A percentile compares a stretch with the other conserved stretches of the same genome.
These are phyloP conservation scores for Boletus bicolor DNA, from an alignment of 768 basidiomycete species.

Conservation along the genomic window DNA sequence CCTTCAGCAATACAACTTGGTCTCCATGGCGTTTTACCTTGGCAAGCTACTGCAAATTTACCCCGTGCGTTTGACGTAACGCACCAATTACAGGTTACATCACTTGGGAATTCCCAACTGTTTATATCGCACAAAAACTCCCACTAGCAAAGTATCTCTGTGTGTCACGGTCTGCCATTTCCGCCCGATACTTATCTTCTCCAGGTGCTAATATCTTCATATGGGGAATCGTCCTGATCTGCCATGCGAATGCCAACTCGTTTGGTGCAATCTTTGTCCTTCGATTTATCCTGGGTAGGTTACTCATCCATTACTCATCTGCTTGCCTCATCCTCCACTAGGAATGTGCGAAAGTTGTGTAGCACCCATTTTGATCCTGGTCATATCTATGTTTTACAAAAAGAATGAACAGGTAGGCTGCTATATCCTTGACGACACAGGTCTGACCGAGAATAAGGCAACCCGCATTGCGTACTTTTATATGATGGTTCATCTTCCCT, in stretches of 20 bases:
- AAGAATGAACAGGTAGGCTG: conserved; percentile 36
- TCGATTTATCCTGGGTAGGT: conserved; percentile 27
- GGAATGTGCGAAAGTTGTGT: conserved; percentile 41
- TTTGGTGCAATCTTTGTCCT: conserved; percentile 39
- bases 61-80: background rate
- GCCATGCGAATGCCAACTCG: conserved; percentile 32
- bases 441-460: conserved; percentile 19
- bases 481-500: conserved; percentile 27
- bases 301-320: background rate
- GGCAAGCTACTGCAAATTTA: background rate
- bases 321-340: background rate
- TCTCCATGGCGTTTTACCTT: background rate
- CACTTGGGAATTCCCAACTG: conserved; percentile 40
- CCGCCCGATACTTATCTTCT: background rate
- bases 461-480: conserved; percentile 37
- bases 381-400: conserved; percentile 39
- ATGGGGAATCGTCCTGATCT: conserved; percentile 38
- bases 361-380: conserved; percentile 37
- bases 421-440: background rate
- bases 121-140: conserved; percentile 39
- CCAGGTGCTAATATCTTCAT: conserved; percentile 37
- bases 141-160: conserved; percentile 38
- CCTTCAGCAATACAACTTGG: background rate
- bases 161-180: conserved; percentile 2
- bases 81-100: conserved; percentile 24